Evolutionary conservation across 495 filamentous ascomycete genomes (phyloP).

Genomic region (Aspergillus saccharolyticus): DNA sequence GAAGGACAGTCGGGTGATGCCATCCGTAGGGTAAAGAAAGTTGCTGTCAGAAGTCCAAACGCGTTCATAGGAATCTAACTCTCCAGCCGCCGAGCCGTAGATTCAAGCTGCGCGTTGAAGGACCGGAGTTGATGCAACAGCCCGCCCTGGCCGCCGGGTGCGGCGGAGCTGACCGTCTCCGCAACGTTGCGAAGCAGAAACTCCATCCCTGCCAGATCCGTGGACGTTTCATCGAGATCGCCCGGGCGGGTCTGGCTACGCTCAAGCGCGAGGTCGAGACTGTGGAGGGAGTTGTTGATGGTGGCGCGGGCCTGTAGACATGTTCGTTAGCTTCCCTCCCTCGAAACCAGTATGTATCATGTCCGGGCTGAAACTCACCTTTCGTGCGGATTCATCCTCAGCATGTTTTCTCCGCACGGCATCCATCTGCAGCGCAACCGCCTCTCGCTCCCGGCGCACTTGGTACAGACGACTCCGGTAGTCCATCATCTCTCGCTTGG

Average conservation of each 20-base stretch:
- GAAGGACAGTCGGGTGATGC: neutral
- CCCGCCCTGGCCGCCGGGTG: conserved; percentile 36
- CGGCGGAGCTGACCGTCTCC: conserved; percentile 37
- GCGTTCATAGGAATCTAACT: too few relatives aligned
- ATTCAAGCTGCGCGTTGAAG: conserved; percentile 44
- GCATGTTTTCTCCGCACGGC: conserved; percentile 56
- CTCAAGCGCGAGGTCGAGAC: conserved; percentile 42
- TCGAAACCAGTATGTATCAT: neutral
- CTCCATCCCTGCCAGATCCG: conserved; percentile 35
- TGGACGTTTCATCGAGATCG: conserved; percentile 13
- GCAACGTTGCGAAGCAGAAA: conserved; percentile 40
- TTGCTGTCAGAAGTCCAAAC: too few relatives aligned
- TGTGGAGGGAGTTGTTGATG: conserved; percentile 45
- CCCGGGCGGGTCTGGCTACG: conserved; percentile 32
- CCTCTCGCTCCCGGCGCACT: conserved; percentile 59
- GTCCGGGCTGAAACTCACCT: conserved; percentile 24
- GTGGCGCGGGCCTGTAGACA: conserved; percentile 31
- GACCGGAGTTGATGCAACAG: conserved; percentile 37
- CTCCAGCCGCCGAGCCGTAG: conserved; percentile 31
- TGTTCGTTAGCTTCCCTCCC: conserved; percentile 9
- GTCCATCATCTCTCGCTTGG: conserved; percentile 60
- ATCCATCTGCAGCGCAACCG: conserved; percentile 65
- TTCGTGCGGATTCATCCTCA: conserved; percentile 34
- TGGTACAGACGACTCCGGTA: conserved; percentile 60
- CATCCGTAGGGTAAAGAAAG: neutral